Evolutionary conservation across 2,329 filamentous ascomycete species (phyloP).

Genomic region (Amylocarpus encephaloides): DNA sequence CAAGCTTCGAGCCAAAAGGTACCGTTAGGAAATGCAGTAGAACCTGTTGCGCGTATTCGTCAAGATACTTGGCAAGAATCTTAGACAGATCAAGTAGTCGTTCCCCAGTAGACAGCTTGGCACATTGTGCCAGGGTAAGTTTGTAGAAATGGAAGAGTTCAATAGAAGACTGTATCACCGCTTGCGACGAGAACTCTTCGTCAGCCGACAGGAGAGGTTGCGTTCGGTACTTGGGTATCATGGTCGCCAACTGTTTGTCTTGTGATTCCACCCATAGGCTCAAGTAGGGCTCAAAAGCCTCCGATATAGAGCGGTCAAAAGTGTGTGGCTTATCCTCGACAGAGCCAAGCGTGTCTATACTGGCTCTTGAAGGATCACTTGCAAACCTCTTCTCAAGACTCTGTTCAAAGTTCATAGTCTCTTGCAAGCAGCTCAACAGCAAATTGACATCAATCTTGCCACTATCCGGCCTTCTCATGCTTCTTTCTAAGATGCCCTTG

Average conservation of each 20-base stretch:
- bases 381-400: conserved; percentile 79
- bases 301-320: conserved; percentile 88
- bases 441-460: conserved; percentile 84
- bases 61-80: conserved; percentile 85
- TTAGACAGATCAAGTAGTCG: conserved; percentile 77
- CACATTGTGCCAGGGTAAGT: conserved; percentile 84
- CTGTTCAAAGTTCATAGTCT: conserved; percentile 96
- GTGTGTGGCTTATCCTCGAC: conserved; percentile 67
- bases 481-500: conserved; percentile 82
- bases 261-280: conserved; percentile 97
- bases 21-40: conserved; percentile 62
- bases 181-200: conserved; percentile 86
- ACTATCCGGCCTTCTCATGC: conserved; percentile 71
- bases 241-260: conserved; percentile 74
- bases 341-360: conserved; percentile 84
- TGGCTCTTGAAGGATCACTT: conserved; percentile 58
- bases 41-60: conserved; percentile 92
- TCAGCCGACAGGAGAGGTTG: conserved; percentile 75
- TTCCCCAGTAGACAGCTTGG: conserved; percentile 88
- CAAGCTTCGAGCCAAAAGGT: conserved; percentile 47
- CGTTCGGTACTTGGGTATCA: conserved; percentile 82
- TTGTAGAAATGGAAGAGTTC: conserved; percentile 98
- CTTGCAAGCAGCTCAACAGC: conserved; percentile 80
- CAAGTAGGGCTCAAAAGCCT: conserved; percentile 94
- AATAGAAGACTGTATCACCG: conserved; percentile 88